phyloP scores from a whole-genome alignment of 305 asterid species.

The Solanum hybrid region DNA sequence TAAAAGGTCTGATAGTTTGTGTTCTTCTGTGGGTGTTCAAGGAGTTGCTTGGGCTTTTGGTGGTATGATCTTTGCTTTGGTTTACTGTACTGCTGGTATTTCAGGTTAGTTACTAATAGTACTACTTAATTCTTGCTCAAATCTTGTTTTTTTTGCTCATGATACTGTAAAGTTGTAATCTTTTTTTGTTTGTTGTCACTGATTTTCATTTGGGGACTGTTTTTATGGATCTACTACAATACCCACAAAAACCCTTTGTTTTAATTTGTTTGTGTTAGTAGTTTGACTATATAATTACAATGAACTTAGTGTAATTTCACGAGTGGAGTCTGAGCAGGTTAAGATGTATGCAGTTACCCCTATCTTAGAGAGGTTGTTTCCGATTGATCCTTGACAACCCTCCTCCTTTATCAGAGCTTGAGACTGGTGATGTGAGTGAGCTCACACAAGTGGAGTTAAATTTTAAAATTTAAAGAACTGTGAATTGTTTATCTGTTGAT shows the following conservation, averaged over 20 bases:
- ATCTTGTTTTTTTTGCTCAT: not conserved
- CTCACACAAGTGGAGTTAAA: not conserved
- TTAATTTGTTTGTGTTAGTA: not conserved
- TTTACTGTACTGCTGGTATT: slow-evolving; percentile 15
- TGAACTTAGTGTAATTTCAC: not conserved
- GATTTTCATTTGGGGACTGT: not conserved
- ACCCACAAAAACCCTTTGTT: not conserved
- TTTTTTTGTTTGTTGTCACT: not conserved
- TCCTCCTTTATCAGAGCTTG: not conserved
- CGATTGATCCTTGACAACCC: not conserved
- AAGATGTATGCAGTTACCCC: not conserved
- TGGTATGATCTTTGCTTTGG: slow-evolving; percentile 15
- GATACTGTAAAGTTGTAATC: not conserved
- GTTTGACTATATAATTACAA: not conserved
- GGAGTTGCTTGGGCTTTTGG: slow-evolving; percentile 19
- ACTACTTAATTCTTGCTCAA: not conserved
- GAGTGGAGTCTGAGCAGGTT: not conserved
- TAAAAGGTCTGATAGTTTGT: not conserved
- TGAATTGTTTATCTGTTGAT: not conserved
- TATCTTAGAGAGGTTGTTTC: not conserved
- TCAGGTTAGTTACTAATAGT: not conserved
- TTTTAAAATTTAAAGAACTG: not conserved
- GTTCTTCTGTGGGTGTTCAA: slow-evolving; percentile 13
- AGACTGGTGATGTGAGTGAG: not conserved
- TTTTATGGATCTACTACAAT: not conserved